Conservation (phyloP, 345 rosid genomes). For the Reutealis trisperma region DNA sequence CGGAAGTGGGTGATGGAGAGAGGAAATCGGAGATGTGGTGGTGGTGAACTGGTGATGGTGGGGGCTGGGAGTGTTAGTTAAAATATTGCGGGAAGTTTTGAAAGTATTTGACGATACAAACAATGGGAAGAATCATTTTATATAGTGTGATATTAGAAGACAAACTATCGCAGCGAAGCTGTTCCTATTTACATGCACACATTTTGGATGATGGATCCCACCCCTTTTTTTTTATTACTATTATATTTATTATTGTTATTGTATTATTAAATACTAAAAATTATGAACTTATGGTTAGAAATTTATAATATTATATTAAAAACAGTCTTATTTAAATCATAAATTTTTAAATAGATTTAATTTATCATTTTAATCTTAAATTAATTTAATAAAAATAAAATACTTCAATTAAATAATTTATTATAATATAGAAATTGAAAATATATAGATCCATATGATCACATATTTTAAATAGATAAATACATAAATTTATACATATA, state of each 20-base stretch:
- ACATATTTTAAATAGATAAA: no score
- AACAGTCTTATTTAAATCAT: no score
- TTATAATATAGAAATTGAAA: no score
- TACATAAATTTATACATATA: no score
- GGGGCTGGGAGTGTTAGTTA: background rate
- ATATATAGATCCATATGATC: no score
- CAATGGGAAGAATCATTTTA: conserved; percentile 1
- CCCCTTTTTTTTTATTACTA: background rate
- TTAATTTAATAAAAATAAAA: no score
- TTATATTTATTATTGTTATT: no score
- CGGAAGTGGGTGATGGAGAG: conserved; percentile 10
- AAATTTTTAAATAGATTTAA: no score
- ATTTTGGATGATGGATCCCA: background rate
- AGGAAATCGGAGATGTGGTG: conserved; percentile 13
- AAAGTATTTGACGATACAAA: background rate
- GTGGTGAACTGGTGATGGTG: background rate
- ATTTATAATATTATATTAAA: no score
- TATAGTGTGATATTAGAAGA: background rate
- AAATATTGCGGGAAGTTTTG: conserved; percentile 38
- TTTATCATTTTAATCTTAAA: no score
- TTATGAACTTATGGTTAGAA: no score
- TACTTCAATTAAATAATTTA: no score
- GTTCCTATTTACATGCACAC: background rate
- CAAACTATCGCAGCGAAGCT: background rate
- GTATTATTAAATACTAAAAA: background rate